These are phyloP conservation scores for Leccinum truebloodii DNA, from an alignment of 768 basidiomycete species.

Conservation along the genomic window DNA sequence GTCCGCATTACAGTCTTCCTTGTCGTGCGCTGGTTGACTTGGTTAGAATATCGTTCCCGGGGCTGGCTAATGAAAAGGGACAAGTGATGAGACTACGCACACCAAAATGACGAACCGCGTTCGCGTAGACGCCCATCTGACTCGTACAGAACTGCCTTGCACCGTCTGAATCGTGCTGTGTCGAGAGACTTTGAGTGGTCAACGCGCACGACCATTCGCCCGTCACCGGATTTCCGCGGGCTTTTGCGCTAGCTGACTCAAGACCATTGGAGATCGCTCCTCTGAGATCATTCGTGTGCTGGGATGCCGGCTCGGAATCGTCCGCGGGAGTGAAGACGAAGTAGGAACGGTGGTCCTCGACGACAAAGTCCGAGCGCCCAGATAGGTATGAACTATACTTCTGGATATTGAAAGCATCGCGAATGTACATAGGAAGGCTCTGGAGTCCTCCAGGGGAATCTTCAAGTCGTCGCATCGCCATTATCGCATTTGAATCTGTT, in stretches of 20 bases:
- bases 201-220: slow-evolving; percentile 57
- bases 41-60: neutral
- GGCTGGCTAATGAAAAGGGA: neutral
- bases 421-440: too few relatives aligned
- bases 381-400: slow-evolving; percentile 43
- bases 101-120: slow-evolving; percentile 75
- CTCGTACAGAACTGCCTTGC: slow-evolving; percentile 55
- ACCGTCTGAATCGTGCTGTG: slow-evolving; percentile 42
- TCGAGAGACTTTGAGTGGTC: slow-evolving; percentile 47
- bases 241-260: slow-evolving; percentile 27
- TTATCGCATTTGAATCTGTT: too few relatives aligned
- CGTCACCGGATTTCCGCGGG: slow-evolving; percentile 46
- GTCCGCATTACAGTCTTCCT: slow-evolving; percentile 59
- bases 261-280: slow-evolving; percentile 16
- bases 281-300: slow-evolving; percentile 43
- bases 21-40: slow-evolving; percentile 50
- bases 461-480: too few relatives aligned
- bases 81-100: slow-evolving; percentile 36
- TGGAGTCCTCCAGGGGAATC: too few relatives aligned
- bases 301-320: slow-evolving; percentile 41
- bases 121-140: slow-evolving; percentile 60
- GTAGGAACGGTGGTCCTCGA: slow-evolving; percentile 76
- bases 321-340: slow-evolving; percentile 65
- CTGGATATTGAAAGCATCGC: slow-evolving; percentile 44
- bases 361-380: slow-evolving; percentile 57